Conservation (phyloP, 2,329 filamentous ascomycete genomes). For the Ceratocystis harringtonii region DNA sequence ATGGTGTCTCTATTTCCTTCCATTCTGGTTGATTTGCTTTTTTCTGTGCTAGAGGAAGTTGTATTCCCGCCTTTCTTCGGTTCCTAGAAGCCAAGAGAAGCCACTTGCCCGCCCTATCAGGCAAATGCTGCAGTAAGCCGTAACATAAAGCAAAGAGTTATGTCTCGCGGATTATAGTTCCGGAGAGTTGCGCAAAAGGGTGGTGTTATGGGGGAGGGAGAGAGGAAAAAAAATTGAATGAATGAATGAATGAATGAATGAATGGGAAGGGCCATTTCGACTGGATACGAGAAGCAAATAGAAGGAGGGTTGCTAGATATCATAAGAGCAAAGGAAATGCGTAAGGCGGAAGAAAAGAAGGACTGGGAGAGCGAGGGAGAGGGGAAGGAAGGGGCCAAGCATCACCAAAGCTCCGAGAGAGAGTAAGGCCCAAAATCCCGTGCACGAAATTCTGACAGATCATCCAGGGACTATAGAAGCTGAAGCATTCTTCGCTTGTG, state of each 20-base stretch:
- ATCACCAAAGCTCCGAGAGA: background rate
- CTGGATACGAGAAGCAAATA: no score
- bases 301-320: no score
- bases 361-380: background rate
- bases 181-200: background rate
- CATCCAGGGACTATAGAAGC: background rate
- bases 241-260: background rate
- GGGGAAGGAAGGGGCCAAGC: background rate
- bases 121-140: conserved; percentile 1
- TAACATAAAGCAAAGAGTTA: background rate
- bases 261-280: background rate
- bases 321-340: no score
- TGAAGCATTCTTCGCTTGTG: background rate
- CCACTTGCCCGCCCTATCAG: background rate
- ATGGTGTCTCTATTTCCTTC: background rate
- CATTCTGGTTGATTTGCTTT: background rate
- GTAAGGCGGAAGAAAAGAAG: no score
- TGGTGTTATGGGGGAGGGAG: background rate
- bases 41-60: background rate
- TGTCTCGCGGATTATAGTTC: conserved; percentile 6
- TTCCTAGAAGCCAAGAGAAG: background rate
- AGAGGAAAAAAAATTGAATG: background rate
- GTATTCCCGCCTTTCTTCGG: background rate
- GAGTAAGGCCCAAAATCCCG: background rate
- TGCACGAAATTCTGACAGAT: background rate